Percentiles rank a stretch among this genome's conserved stretches.
These are phyloP conservation scores for Pleurotus cornucopiae DNA, from an alignment of 768 basidiomycete species.

Conservation along the genomic window DNA sequence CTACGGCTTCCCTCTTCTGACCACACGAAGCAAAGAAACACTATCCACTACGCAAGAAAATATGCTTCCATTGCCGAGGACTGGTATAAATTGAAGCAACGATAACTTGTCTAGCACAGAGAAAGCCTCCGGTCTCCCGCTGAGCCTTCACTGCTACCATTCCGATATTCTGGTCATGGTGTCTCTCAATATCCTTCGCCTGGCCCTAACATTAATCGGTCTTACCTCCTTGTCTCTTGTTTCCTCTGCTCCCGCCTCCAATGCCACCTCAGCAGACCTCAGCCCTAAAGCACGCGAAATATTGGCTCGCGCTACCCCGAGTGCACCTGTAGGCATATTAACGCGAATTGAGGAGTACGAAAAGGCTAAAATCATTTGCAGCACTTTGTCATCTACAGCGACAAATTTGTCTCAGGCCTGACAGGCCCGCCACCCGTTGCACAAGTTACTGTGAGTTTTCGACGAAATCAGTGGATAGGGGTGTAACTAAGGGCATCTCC, in stretches of 20 bases:
- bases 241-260: not conserved
- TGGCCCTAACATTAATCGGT: not conserved
- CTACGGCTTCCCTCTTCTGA: not conserved
- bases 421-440: constrained; percentile 46
- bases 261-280: not conserved
- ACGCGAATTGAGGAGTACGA: not conserved
- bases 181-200: not conserved
- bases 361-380: not conserved
- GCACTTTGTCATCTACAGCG: constrained; percentile 43
- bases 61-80: too few species aligned
- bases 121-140: too few species aligned
- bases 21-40: not conserved
- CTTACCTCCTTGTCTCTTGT: not conserved
- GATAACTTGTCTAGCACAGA: too few species aligned
- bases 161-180: not conserved
- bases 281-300: constrained; percentile 20
- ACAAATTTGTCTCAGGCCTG: constrained; percentile 37
- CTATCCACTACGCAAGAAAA: too few species aligned
- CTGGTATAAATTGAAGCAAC: too few species aligned
- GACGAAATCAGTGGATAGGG: not conserved
- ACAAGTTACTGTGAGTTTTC: constrained; percentile 31
- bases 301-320: constrained; percentile 31
- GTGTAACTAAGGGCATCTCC: not conserved
- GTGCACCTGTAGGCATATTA: constrained; percentile 30
- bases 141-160: too few species aligned